Conservation (phyloP, 1,284 basidiomycete species). For the Volvariella volvacea region DNA sequence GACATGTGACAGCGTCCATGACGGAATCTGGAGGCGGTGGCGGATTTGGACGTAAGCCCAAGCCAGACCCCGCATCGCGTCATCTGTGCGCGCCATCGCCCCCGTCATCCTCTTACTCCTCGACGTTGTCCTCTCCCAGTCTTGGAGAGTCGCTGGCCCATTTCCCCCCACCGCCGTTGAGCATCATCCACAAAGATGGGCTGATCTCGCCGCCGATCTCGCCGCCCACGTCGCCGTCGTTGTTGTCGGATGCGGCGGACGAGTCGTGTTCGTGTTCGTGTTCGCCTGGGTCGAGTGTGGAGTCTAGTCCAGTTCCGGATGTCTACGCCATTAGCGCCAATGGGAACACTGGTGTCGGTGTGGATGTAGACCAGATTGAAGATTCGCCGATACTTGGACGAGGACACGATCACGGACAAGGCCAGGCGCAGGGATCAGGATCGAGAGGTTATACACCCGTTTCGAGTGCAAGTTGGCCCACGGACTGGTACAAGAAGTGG, state of each 20-base stretch:
- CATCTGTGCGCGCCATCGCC: too few species aligned
- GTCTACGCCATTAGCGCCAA: slow-evolving; percentile 1
- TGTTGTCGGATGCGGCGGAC: too few species aligned
- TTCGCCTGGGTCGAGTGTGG: background rate
- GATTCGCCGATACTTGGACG: slow-evolving; percentile 3
- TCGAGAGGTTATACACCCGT: background rate
- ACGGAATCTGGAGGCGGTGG: slow-evolving; percentile 3
- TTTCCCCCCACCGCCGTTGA: too few species aligned
- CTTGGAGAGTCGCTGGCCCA: too few species aligned
- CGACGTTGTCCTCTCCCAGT: too few species aligned
- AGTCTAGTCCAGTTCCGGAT: background rate
- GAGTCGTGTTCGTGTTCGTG: background rate
- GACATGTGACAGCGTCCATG: background rate
- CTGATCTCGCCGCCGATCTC: too few species aligned
- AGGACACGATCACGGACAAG: slow-evolving; percentile 1
- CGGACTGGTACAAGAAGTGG: slow-evolving; percentile 29
- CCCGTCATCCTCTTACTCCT: too few species aligned
- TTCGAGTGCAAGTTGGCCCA: slow-evolving; percentile 20
- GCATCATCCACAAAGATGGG: too few species aligned
- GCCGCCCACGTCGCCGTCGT: too few species aligned
- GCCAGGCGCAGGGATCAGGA: slow-evolving; percentile 1
- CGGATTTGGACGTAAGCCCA: slow-evolving; percentile 3
- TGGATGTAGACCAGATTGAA: too few species aligned
- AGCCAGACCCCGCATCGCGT: too few species aligned
- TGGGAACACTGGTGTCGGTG: too few species aligned